Base-by-base conservation (phyloP, 2,329 filamentous ascomycete genomes). In the Aspergillus ochraceoroseus region DNA sequence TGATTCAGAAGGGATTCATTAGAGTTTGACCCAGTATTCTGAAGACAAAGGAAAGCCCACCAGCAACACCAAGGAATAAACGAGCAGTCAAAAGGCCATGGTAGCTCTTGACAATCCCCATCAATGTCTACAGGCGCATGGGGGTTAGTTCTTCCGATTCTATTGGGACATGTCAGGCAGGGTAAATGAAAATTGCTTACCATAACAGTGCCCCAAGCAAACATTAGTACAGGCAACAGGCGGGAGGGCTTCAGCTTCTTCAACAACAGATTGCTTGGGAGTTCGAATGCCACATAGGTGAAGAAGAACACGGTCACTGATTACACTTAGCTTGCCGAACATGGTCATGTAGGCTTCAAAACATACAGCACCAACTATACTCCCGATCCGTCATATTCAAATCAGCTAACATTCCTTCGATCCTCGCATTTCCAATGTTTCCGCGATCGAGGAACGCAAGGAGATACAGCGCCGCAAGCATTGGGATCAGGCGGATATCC, bases 121-220 rank as follows among this genome's bases (percentile, higher is more conserved):
- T 75, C 32, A 75, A 55, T 1, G 72, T 75, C 50, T 51, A 14
- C 2, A 1, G 1, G 13, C n/a, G n/a, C n/a, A n/a, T n/a, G n/a
- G n/a, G n/a, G n/a, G n/a, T n/a, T n/a, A n/a, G n/a, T n/a, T n/a
- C n/a, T n/a, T n/a, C n/a, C n/a, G 15, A 13, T 7, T 9, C 9
- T 5, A 12, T 12, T 7, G 29, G n/a, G n/a, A n/a, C n/a, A n/a
- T n/a, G n/a, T n/a, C n/a, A n/a, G n/a, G n/a, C n/a, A n/a, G n/a
- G n/a, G n/a, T n/a, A n/a, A 14, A 71, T 62, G 30, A 71, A 62
- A 11, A 73, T 68, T n/a, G 71, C 70, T 4, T 49, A 59, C 37
- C 61, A 71, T 68, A 35, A 75, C 64, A 18, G 74, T 59, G 2
- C 73, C 74, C 66, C 73, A 76, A 20, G 57, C 26, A 9, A 74